Base-by-base conservation (phyloP, 2,329 filamentous ascomycete genomes). In the Lecanicillium sp. region DNA sequence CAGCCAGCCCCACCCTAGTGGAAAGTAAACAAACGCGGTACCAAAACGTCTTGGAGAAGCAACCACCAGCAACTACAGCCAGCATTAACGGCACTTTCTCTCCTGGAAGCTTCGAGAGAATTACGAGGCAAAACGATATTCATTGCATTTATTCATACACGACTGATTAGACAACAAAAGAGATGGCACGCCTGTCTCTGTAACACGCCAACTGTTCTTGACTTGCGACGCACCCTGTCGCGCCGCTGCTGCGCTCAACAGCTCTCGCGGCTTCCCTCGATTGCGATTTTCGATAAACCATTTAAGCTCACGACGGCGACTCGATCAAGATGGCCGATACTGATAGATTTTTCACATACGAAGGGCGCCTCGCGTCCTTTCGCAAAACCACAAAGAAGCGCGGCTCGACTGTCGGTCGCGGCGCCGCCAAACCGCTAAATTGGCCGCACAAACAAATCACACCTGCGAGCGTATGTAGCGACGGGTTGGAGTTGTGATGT, bases 321-420 rank as follows among this genome's bases (percentile, higher is more conserved):
- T 43, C 49, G 48, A 37, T n/a, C 52, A 56, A 15, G 32, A 68
- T 67, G 65, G 59, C 59, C 27, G 67, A 70, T 37, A 55, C 66
- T 35, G 64, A 72, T 30, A 71, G 76, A 49, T 82, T 73, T 62
- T 72, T 78, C 56, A 86, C 85, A 14, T 83, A 83, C 55, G 82
- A 89, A 55, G 84, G 83, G 58, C 87, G 93, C 40, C 69, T 96
- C 29, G 83, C 82, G 26, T 91, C 89, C 10, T 98, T 97, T 65
- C 77, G 86, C 43, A 73, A 72, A 46, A 69, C 77, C 30, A 69
- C 76, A 33, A 88, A 88, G 65, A 82, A 87, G 59, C 78, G 87
- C 62, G 75, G 78, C 24, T 93, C 87, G 11, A 79, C 75, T 50
- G 73, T 80, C 52, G 65, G 64, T 29, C 63, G 65, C 20, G 43